A percentile compares a stretch with the other conserved stretches of the same genome.
phyloP scores from a whole-genome alignment of 495 filamentous ascomycete species.

The Annulohypoxylon stygium region DNA sequence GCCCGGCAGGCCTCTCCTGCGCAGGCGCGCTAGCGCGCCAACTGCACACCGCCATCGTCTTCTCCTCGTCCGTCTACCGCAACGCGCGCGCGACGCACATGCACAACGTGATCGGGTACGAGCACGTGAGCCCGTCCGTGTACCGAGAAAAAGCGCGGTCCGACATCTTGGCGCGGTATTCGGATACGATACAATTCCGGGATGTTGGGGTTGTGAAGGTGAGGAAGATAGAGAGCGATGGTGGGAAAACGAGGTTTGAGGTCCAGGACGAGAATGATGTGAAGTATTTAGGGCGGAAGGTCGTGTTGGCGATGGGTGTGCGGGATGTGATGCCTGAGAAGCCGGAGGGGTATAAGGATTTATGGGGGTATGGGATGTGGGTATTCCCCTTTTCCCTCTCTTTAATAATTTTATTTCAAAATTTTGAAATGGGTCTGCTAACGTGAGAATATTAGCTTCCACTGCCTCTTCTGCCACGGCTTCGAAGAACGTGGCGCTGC shows the following conservation, averaged over 20 bases:
- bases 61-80: constrained; percentile 65
- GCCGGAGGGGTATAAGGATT: constrained; percentile 54
- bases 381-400: constrained; percentile 18
- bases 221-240: constrained; percentile 28
- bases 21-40: constrained; percentile 64
- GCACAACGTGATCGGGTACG: constrained; percentile 66
- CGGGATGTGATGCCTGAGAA: constrained; percentile 54
- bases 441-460: constrained; percentile 32
- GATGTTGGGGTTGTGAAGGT: constrained; percentile 54
- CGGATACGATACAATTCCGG: constrained; percentile 45
- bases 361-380: constrained; percentile 59
- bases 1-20: constrained; percentile 67
- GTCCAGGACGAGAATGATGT: constrained; percentile 50
- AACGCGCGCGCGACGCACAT: constrained; percentile 61
- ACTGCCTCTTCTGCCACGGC: constrained; percentile 54
- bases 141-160: constrained; percentile 56
- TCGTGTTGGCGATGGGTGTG: constrained; percentile 65
- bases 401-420: not conserved
- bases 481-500: constrained; percentile 48
- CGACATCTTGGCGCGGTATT: constrained; percentile 59
- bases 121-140: constrained; percentile 57
- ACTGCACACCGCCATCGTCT: constrained; percentile 60
- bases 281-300: constrained; percentile 58
- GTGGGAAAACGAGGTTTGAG: constrained; percentile 47
- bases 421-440: not conserved